These are phyloP conservation scores for Chaetothyriales sp. DNA, from an alignment of 2,329 filamentous ascomycete genomes.

Conservation along the genomic window DNA sequence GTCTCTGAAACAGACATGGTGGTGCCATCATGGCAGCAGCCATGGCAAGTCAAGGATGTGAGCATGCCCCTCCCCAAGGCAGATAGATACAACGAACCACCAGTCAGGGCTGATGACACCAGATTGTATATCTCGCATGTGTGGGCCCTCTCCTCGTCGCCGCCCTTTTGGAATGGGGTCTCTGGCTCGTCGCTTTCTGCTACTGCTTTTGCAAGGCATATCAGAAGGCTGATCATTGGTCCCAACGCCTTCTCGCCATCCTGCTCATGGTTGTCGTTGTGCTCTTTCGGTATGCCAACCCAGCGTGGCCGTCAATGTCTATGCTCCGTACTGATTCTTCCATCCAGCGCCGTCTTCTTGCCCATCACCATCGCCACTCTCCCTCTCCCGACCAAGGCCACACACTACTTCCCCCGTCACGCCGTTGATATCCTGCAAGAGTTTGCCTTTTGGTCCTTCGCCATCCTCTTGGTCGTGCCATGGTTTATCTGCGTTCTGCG, in stretches of 20 bases:
- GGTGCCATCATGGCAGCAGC: no score
- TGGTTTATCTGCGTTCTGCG: constrained; percentile 92
- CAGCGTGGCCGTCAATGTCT: neutral
- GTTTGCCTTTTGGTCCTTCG: constrained; percentile 93
- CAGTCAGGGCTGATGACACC: neutral
- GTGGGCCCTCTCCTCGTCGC: constrained; percentile 69
- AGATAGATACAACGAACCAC: no score
- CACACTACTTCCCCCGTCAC: constrained; percentile 51
- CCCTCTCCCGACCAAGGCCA: constrained; percentile 59
- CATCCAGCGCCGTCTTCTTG: constrained; percentile 59
- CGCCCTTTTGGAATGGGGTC: constrained; percentile 79
- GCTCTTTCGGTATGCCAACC: constrained; percentile 49
- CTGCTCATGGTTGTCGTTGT: constrained; percentile 60
- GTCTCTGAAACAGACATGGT: no score
- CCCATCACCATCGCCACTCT: constrained; percentile 90
- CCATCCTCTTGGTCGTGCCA: constrained; percentile 67
- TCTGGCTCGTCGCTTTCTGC: constrained; percentile 85
- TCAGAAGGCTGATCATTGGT: constrained; percentile 77
- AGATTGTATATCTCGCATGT: constrained; percentile 77
- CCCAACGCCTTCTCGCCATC: constrained; percentile 61
- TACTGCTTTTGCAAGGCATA: constrained; percentile 86
- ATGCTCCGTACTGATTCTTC: constrained; percentile 1
- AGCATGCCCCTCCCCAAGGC: no score
- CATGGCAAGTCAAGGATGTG: no score
- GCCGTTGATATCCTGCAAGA: constrained; percentile 68